A percentile compares a stretch with the other conserved stretches of the same genome.
phyloP scores from a whole-genome alignment of 2,329 filamentous ascomycete genomes.

The Calycina herbarum region DNA sequence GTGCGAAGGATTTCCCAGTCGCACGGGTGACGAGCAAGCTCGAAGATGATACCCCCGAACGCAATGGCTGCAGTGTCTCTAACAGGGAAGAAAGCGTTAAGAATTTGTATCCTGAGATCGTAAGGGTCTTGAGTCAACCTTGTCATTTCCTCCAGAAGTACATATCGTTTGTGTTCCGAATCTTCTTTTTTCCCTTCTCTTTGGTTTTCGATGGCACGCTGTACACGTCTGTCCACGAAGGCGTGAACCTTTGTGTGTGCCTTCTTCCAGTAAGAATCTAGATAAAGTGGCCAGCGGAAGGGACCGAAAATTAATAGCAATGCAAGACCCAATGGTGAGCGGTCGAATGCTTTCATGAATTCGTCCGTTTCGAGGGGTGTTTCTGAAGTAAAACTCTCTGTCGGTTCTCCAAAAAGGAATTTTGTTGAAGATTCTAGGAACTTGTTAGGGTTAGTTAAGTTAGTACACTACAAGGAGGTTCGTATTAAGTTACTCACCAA shows the following conservation, averaged over 20 bases:
- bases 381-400: neutral
- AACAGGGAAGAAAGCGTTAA: neutral
- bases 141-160: neutral
- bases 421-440: neutral
- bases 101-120: neutral
- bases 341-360: neutral
- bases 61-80: neutral
- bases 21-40: neutral
- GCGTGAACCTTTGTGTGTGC: neutral
- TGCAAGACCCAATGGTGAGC: neutral
- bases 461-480: too few species aligned
- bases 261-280: neutral
- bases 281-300: neutral
- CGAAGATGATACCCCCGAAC: neutral
- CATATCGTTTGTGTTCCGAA: neutral
- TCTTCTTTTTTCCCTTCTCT: neutral
- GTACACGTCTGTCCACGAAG: neutral
- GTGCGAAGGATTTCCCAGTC: neutral
- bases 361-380: neutral
- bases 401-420: conserved; percentile 1
- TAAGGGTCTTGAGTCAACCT: neutral
- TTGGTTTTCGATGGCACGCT: neutral
- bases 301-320: neutral
- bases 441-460: neutral
- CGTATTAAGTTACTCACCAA: neutral